Evolutionary conservation across 2,329 filamentous ascomycete species (phyloP).

Genomic region (Cercospora nicotianae): DNA sequence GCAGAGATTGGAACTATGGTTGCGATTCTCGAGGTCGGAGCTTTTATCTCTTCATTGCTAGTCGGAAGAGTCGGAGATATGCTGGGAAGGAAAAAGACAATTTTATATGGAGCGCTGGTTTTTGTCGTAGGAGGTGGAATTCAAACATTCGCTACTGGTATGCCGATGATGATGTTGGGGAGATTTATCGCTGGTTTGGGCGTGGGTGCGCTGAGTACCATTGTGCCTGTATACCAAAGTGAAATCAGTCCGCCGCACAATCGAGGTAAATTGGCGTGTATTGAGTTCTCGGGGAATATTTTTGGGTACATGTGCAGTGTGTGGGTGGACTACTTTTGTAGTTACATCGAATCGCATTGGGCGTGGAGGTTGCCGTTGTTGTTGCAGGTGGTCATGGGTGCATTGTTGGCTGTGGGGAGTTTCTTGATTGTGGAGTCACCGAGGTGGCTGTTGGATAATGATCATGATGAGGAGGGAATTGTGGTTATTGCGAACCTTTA

Average conservation of each 20-base stretch:
- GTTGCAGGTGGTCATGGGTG: slow-evolving; percentile 94
- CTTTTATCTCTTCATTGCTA: slow-evolving; percentile 81
- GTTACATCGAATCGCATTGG: slow-evolving; percentile 78
- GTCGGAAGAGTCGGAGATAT: slow-evolving; percentile 90
- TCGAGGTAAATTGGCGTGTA: slow-evolving; percentile 90
- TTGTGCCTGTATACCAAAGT: slow-evolving; percentile 56
- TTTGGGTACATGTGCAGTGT: slow-evolving; percentile 93
- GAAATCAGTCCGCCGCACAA: slow-evolving; percentile 86
- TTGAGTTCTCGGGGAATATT: slow-evolving; percentile 97
- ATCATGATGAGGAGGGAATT: slow-evolving; percentile 97
- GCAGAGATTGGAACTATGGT: slow-evolving; percentile 96
- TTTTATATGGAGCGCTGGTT: slow-evolving; percentile 87
- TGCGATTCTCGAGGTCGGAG: slow-evolving; percentile 91
- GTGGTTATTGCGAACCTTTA: slow-evolving; percentile 98
- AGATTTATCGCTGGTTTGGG: slow-evolving; percentile 54
- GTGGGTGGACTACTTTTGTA: slow-evolving; percentile 98
- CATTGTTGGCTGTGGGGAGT: slow-evolving; percentile 78
- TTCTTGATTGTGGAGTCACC: slow-evolving; percentile 95
- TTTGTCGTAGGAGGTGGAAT: slow-evolving; percentile 82
- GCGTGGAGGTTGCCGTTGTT: slow-evolving; percentile 88
- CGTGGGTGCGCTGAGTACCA: slow-evolving; percentile 53
- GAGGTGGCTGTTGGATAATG: slow-evolving; percentile 94
- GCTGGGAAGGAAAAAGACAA: slow-evolving; percentile 84
- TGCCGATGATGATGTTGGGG: slow-evolving; percentile 76
- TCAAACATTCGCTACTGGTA: slow-evolving; percentile 76